Percentiles rank a stretch among this genome's conserved stretches.
These are phyloP conservation scores for Rubia peregrina DNA, from an alignment of 305 asterid genomes.

Conservation along the genomic window DNA sequence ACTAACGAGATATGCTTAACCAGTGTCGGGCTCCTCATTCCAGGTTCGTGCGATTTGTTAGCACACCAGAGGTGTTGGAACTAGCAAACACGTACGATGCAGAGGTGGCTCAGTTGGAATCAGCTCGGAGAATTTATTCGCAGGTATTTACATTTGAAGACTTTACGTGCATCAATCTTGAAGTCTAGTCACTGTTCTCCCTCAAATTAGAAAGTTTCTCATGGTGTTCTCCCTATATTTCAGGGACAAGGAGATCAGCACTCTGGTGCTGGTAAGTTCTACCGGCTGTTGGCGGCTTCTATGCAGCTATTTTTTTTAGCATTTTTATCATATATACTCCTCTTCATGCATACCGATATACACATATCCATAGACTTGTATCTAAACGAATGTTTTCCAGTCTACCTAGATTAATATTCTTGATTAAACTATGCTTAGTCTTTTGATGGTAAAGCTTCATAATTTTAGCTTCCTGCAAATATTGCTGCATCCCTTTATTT, in stretches of 20 bases:
- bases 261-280: conserved; percentile 41
- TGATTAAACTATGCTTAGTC: conserved; percentile 1
- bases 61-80: conserved; percentile 88
- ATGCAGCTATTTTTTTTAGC: neutral
- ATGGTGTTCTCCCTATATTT: conserved; percentile 28
- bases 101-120: conserved; percentile 91
- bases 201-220: conserved; percentile 16
- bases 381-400: neutral
- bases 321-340: neutral
- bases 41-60: conserved; percentile 92
- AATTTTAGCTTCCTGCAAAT: neutral
- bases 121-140: conserved; percentile 75
- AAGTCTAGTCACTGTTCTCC: conserved; percentile 13
- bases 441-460: neutral
- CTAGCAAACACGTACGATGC: conserved; percentile 66
- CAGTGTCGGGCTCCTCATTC: conserved; percentile 11
- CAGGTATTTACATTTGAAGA: conserved; percentile 38
- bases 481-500: neutral
- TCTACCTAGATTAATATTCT: neutral
- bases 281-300: neutral
- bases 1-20: conserved; percentile 12
- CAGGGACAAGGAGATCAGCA: conserved; percentile 74
- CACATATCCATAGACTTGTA: neutral
- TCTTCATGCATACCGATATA: neutral
- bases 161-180: conserved; percentile 11